Evolutionary conservation across 345 rosid genomes (phyloP).

Genomic region (Passiflora organensis): DNA sequence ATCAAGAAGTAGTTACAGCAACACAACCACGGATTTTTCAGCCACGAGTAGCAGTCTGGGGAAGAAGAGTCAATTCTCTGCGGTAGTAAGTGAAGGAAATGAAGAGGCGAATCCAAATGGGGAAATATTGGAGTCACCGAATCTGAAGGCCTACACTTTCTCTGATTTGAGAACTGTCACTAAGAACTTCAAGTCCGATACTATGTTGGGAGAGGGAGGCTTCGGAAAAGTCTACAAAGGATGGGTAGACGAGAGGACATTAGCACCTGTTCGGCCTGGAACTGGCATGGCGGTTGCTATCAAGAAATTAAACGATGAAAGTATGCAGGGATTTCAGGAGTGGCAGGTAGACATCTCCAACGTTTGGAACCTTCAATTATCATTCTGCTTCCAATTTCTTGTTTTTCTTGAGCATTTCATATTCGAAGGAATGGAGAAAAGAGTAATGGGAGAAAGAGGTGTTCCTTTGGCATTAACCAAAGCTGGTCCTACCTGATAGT

Average conservation of each 20-base stretch:
- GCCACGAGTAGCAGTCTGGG: conserved; percentile 34
- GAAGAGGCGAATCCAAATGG: conserved; percentile 21
- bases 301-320: conserved; percentile 62
- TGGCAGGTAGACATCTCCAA: conserved; percentile 57
- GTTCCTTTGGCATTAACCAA: too few relatives aligned
- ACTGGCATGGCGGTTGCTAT: conserved; percentile 65
- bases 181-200: conserved; percentile 52
- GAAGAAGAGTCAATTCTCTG: conserved; percentile 38
- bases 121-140: conserved; percentile 29
- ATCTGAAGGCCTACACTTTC: conserved; percentile 51
- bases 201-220: conserved; percentile 75
- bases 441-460: too few relatives aligned
- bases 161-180: conserved; percentile 58
- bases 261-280: conserved; percentile 52
- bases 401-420: too few relatives aligned
- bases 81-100: conserved; percentile 32
- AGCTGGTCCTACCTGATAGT: too few relatives aligned
- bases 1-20: conserved; percentile 17
- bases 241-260: conserved; percentile 60
- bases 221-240: conserved; percentile 84
- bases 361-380: too few relatives aligned
- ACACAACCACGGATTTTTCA: conserved; percentile 28
- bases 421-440: too few relatives aligned
- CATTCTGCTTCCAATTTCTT: too few relatives aligned
- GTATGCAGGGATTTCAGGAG: conserved; percentile 65